Evolutionary conservation across 116 monocot species (phyloP), one percentile per base, ranked within the genome.

Genomic region (Zostera marina): DNA sequence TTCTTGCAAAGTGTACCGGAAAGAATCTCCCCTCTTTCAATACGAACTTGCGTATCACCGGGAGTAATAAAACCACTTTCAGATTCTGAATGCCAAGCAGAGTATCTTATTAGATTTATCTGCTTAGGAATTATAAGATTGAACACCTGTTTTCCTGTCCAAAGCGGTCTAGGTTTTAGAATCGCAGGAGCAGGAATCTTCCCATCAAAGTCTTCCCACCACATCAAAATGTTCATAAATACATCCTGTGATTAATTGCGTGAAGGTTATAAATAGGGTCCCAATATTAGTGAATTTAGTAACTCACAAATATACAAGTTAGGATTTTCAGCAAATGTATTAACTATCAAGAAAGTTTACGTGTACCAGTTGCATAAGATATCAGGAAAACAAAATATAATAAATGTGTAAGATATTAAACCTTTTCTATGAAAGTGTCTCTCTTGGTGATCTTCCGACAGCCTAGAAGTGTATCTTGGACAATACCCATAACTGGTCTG

Each of bases 191-290:
- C 83, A 58, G 96, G 90, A 20, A 98, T 63, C 72, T 90, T 89
- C 25, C 96, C 96, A 74, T 98, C 96, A 60, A 98, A 98, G 51
- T 98, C 90, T 68, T 90, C 90, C 96, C 89, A 98, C 96, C 96
- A 98, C 96, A 98, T 98, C 63, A 98, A 74, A 16, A 90, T 98
- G 74, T 98, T 98, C 90, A 98, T 90, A 71, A 98, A 98, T 9
- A 98, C 96, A 79, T 98, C 96, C 96, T 94, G 77, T 24, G 20
- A 60, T 41, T 42, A 9, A 43, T 20, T 20, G 19, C 7, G 3
- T 24, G 8, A 1, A 56, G 44, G 43, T 59, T 56, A 43, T 59
- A 59, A 3, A 12, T 11, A 59, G 11, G 20, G n/a, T 19, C 38
- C 15, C 39, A 39, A 56, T 26, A 56, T 32, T 15, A 56, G 38